Evolutionary conservation across 1,284 basidiomycete species (phyloP), one percentile per base, ranked within the genome.

Genomic region (Hymenochaete sp.): DNA sequence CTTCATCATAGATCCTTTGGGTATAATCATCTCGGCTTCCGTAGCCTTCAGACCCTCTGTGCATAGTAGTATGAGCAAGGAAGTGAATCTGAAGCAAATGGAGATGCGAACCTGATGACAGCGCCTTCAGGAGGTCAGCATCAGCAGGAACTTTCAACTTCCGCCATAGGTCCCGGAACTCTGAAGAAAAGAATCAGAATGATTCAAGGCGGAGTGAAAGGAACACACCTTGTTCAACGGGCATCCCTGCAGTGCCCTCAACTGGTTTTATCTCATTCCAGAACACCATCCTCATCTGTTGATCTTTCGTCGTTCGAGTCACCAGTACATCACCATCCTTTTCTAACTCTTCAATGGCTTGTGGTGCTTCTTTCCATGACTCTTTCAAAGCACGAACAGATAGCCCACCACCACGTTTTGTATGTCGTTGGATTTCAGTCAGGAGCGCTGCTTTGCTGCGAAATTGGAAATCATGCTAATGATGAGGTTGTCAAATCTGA

Each of bases 161-260:
- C 61, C 88, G 85, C 91, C 91, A 95, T 13, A 93, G 64, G 52
- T 90, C 82, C 45, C 73, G 67, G 60, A 95, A 95, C 61, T 95
- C 92, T 93, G 55, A 9, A 16, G 32, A 35, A 8, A 19, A 31
- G n/a, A 47, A 32, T 26, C 51, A 47, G 33, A 49, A 26, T 14
- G 26, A 2, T 19, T 19, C 3, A 18, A 28, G 14, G 11, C 6
- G 21, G 8, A 41, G 24, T 11, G 38, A 13, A 4, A 33, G 33
- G 32, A 14, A 48, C 75, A 46, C 50, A 86, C 90, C 90, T 67
- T 90, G 78, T 63, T 93, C 91, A 7, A 93, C 78, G 14, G 66
- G 61, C 57, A 71, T 72, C 2, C 78, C 82, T 4, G 78, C 86
- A 44, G 62, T 72, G 49, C 79, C 79, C 53, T 87, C 81, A 19